Conservation (phyloP, 768 basidiomycete genomes). For the Agaricus blazei region DNA sequence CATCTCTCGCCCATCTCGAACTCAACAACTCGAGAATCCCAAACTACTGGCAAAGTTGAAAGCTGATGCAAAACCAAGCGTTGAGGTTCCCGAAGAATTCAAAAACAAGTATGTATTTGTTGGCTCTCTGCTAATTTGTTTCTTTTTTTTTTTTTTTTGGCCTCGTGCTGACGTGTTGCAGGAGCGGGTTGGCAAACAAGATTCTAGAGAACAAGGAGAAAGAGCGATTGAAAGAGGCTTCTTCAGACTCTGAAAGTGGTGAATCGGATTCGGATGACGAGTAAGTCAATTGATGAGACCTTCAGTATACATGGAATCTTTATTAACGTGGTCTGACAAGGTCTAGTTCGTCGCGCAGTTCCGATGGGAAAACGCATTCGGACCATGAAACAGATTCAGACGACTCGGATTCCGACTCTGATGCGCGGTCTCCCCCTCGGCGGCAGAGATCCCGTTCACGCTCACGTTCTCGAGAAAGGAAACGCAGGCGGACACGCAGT, state of each 20-base stretch:
- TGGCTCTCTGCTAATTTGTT: no score
- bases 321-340: no score
- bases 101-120: slow-evolving; percentile 57
- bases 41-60: slow-evolving; percentile 59
- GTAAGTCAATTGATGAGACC: not conserved
- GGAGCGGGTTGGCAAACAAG: slow-evolving; percentile 77
- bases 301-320: not conserved
- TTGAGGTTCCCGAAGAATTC: slow-evolving; percentile 90
- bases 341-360: slow-evolving; percentile 16
- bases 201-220: slow-evolving; percentile 84
- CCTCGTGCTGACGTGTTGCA: slow-evolving; percentile 18
- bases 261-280: not conserved
- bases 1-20: slow-evolving; percentile 83
- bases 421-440: slow-evolving; percentile 33
- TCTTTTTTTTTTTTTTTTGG: not conserved
- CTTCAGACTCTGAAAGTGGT: slow-evolving; percentile 23
- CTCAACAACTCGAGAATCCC: slow-evolving; percentile 81
- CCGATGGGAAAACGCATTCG: slow-evolving; percentile 34
- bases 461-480: slow-evolving; percentile 9
- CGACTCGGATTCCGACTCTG: slow-evolving; percentile 30
- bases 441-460: slow-evolving; percentile 18
- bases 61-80: slow-evolving; percentile 66
- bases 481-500: slow-evolving; percentile 14
- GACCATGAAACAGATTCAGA: slow-evolving; percentile 36
- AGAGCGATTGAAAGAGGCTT: slow-evolving; percentile 45